Base-by-base conservation (phyloP, 2,329 filamentous ascomycete genomes). In the Talaromyces sp. region DNA sequence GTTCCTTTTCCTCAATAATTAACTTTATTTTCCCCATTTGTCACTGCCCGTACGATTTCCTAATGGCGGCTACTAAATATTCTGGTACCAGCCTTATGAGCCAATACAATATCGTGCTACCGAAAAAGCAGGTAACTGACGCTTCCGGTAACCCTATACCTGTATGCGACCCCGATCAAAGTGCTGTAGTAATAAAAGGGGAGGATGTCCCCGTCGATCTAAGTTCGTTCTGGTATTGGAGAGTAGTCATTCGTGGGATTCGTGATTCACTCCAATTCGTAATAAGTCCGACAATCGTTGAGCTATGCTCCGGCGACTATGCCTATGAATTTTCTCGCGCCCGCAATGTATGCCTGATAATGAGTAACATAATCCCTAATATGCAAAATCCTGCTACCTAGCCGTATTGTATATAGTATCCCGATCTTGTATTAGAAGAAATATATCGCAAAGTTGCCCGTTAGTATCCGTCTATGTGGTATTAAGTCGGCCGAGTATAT, bases 371-470 rank as follows among this genome's bases (percentile, higher is more conserved):
- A 1, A 60, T 76, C 9, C 73, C 70, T 0, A 47, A 65, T 11
- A 67, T 66, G 29, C 40, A 53, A 3, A 37, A 56, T 13, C 51
- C 59, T 5, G 57, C 65, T 3, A 51, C 62, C 1, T 41, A 65
- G 14, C 74, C 72, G 0, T 77, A 77, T 56, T 78, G 75, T 50
- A 74, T 78, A 41, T 77, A 74, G 73, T 55, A 75, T 54, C 75
- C 75, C 0, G 66, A 75, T 1, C 24, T 69, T 0, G 68, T 75
- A 1, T 55, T 49, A 0, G 70, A 77, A 50, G 65, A 70, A 1
- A 77, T 71, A 0, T 71, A 73, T 20, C 66, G 72, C 2, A 39
- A 60, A 1, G 52, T 78, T n/a, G 68, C 60, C 4, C 13, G 33
- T 1, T 54, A 50, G 1, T 75, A 68, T 54, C 70, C 71, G 32